Conservation (phyloP, 768 basidiomycete genomes). For the Sporobolomyces phaffii region DNA sequence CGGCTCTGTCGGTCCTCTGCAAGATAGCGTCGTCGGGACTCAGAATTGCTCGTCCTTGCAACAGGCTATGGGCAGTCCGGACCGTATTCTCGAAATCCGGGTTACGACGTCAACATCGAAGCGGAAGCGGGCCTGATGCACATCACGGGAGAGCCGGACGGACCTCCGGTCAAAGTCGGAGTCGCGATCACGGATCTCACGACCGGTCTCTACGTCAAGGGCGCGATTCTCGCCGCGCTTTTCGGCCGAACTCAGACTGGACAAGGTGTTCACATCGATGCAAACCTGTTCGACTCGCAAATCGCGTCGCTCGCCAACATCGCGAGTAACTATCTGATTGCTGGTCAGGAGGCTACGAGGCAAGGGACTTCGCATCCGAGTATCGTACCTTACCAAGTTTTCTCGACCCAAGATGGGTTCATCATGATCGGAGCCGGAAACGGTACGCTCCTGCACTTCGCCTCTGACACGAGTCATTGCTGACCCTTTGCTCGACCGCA, state of each 20-base stretch:
- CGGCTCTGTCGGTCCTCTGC: background rate
- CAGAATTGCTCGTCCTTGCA: no score
- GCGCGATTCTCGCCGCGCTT: conserved; percentile 84
- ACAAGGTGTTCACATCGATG: conserved; percentile 83
- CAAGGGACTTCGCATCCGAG: conserved; percentile 93
- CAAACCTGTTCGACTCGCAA: conserved; percentile 84
- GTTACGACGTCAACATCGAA: conserved; percentile 55
- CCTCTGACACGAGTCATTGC: background rate
- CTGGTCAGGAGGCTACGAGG: conserved; percentile 70
- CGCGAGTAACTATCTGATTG: conserved; percentile 84
- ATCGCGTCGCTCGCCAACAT: conserved; percentile 87
- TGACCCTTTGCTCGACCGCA: background rate
- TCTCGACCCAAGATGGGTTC: conserved; percentile 77
- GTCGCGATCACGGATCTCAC: conserved; percentile 65
- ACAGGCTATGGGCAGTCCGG: conserved; percentile 81
- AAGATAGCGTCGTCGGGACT: no score
- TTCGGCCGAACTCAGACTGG: conserved; percentile 76
- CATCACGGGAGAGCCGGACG: conserved; percentile 73
- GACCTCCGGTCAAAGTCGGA: conserved; percentile 86
- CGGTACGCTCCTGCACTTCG: conserved; percentile 47
- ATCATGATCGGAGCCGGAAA: conserved; percentile 85
- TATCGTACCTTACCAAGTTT: conserved; percentile 57
- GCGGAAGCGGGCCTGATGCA: conserved; percentile 72
- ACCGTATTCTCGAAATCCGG: conserved; percentile 72
- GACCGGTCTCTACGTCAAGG: conserved; percentile 70